Evolutionary conservation across 164 flowering plant species (phyloP), one percentile per base, ranked within the genome.

Genomic region (Stephania cephalantha): DNA sequence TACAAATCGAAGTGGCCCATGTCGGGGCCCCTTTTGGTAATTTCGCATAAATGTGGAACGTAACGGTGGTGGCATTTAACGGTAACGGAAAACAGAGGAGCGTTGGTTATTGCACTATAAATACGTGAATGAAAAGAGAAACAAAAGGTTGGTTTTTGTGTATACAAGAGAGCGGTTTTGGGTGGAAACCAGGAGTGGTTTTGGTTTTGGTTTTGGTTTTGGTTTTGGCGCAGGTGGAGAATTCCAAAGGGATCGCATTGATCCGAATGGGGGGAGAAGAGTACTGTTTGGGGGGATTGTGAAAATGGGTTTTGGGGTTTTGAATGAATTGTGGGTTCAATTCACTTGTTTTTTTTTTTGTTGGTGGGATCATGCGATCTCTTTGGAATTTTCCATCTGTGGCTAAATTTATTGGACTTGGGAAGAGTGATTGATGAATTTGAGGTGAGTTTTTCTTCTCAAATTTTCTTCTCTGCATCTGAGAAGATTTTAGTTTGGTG

Each of bases 181-280:
- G 8, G 42, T 35, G 42, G 30, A 66, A 66, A 66, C 44, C 69
- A 66, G 69, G 9, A 66, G 35, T 66, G 35, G 69, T 45, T 45
- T 25, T 53, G 73, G 69, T 5, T 61, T 74, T 83, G 84, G 82
- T n/a, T n/a, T n/a, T 66, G 35, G 69, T 45, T 45, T 25, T 53
- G 73, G 69, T 5, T 61, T 74, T 83, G 84, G 82, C 78, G 87
- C 82, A 79, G 87, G 72, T 84, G 90, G 84, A 84, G 80, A 77
- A 75, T 76, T 87, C 90, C 90, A 87, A 87, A 87, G 90, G 90
- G 90, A 87, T 87, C 90, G 90, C 90, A 87, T 87, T 87, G 90
- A 85, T 85, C 83, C 80, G 78, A 44, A 42, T 69, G 10, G 42
- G 42, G 42, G 42, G 42, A 61, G 66, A 61, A n/a, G 20, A 61